phyloP scores from a whole-genome alignment of 129 eudicot genomes.

The Pulicaria dysenterica region DNA sequence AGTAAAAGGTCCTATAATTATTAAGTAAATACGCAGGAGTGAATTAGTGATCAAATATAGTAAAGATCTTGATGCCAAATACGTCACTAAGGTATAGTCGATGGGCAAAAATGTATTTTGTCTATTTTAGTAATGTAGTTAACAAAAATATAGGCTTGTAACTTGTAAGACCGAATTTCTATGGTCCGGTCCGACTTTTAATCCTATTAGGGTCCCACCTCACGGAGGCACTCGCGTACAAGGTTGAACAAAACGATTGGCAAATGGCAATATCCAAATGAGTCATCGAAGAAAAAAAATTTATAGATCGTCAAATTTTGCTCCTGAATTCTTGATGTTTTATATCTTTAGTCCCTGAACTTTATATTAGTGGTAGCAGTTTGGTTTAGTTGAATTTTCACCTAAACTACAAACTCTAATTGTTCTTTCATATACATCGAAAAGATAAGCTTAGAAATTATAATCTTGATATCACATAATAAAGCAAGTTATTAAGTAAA shows the following conservation, averaged over 20 bases:
- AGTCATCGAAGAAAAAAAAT: not conserved
- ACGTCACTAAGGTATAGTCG: not conserved
- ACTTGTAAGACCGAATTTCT: constrained; percentile 19
- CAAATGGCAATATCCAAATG: not conserved
- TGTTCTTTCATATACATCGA: constrained; percentile 1
- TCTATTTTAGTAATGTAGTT: not conserved
- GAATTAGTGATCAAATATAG: not conserved
- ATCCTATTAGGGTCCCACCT: constrained; percentile 9
- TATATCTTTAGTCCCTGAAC: constrained; percentile 17
- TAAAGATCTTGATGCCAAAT: not conserved
- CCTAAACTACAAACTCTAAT: constrained; percentile 5
- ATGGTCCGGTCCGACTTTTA: not conserved
- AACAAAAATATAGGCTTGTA: constrained; percentile 9
- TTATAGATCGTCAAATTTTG: not conserved
- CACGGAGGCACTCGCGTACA: constrained; percentile 6
- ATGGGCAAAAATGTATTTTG: not conserved
- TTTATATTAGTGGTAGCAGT: constrained; percentile 1
- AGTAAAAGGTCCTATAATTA: not conserved
- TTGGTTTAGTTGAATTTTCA: constrained; percentile 19
- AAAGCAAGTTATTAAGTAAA: no score
- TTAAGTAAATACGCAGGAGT: not conserved
- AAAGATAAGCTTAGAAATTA: not conserved
- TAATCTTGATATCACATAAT: not conserved
- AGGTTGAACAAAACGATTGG: constrained; percentile 20
- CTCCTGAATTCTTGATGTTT: constrained; percentile 2